These are phyloP conservation scores for Mortierella sp. DNA, from an alignment of 371 early-diverging fungal genomes.

Conservation along the genomic window DNA sequence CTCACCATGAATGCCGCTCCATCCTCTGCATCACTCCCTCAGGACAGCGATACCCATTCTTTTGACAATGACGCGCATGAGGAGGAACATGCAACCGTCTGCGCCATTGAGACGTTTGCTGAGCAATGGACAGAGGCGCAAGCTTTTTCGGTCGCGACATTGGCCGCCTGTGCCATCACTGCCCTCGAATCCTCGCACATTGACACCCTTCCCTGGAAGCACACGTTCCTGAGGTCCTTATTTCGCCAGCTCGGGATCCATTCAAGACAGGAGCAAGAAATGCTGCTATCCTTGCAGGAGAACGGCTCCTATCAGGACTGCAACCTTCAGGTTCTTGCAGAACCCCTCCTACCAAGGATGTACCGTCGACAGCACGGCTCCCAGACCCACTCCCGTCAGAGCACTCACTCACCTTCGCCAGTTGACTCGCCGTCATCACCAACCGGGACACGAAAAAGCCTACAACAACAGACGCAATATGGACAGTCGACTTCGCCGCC, in stretches of 20 bases:
- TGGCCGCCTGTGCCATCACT: constrained; percentile 47
- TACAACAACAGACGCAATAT: constrained; percentile 22
- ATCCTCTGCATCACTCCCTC: too few relatives aligned
- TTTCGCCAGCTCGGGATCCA: constrained; percentile 46
- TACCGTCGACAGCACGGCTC: constrained; percentile 8
- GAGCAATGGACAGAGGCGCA: constrained; percentile 51
- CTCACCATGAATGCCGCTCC: too few relatives aligned
- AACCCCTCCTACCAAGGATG: constrained; percentile 32
- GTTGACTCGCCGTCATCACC: constrained; percentile 20
- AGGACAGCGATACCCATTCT: too few relatives aligned
- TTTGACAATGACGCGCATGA: constrained; percentile 18
- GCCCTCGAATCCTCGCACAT: constrained; percentile 34
- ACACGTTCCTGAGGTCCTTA: constrained; percentile 41
- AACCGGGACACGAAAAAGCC: constrained; percentile 9
- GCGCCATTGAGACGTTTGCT: constrained; percentile 51
- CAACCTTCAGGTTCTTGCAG: constrained; percentile 38
- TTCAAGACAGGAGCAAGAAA: constrained; percentile 51
- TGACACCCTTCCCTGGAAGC: constrained; percentile 51
- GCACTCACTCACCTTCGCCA: constrained; percentile 6
- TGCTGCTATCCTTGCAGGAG: constrained; percentile 44
- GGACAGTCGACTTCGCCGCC: constrained; percentile 18
- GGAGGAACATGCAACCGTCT: constrained; percentile 45
- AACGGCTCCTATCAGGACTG: constrained; percentile 52
- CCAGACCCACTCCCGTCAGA: background rate
- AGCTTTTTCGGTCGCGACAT: constrained; percentile 42